Evolutionary conservation across 164 flowering plant genomes (phyloP), one percentile per base, ranked within the genome.

Genomic region (Umbilicus rupestris): DNA sequence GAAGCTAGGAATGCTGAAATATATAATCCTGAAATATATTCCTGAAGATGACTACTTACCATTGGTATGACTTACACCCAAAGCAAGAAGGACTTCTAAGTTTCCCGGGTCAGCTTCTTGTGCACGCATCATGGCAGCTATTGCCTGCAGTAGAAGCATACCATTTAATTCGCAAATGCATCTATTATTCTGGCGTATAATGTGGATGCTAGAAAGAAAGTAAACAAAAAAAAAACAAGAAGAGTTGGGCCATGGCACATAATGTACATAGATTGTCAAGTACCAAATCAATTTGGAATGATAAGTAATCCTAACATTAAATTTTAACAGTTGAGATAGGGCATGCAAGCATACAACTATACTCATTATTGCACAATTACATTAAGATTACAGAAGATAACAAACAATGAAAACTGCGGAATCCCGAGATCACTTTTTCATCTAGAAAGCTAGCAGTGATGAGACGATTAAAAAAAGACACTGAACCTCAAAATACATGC

Each of bases 61-160:
- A 77, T 94, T 94, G 44, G 99, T 94, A 76, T 94, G 97, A 77
- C 99, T 94, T 82, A 94, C 99, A 39, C 99, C 99, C 70, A 94
- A 93, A 44, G 99, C 89, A 76, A 94, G 96, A 80, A 94, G 97
- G 71, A 94, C 99, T 74, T 94, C 99, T 58, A 94, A 75, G 72
- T 94, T 94, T 62, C 87, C 81, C 46, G 99, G 89, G 72, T 94
- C 96, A 66, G 74, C 99, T 73, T 91, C 92, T 52, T 85, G 90
- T 52, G 99, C 97, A 66, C 84, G 92, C 96, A 88, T 87, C 99
- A 94, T 94, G 47, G 99, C 85, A 63, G 99, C 96, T 78, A 94
- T 94, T 67, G 99, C 99, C 99, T 94, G 86, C 78, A 72, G 63
- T 20, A 20, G 33, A 24, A 78, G 37, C 42, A 67, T 6, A 42